Evolutionary conservation across 768 basidiomycete genomes (phyloP).

Genomic region (Phaffia australis): DNA sequence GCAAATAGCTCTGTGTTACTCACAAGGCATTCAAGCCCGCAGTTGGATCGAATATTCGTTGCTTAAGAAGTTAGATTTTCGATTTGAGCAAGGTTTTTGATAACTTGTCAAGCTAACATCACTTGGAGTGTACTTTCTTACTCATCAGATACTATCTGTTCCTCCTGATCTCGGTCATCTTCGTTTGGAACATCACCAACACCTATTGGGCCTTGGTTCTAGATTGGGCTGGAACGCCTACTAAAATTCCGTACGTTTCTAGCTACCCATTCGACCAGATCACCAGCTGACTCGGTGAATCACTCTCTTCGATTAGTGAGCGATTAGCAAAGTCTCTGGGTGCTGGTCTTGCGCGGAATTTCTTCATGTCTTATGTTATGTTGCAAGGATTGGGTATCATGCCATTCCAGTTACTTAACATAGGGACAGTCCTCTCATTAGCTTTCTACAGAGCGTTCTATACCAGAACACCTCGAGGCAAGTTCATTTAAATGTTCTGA

Average conservation of each 20-base stretch:
- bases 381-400: conserved; percentile 63
- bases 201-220: conserved; percentile 57
- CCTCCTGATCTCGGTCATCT: conserved; percentile 80
- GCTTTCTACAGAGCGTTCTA: conserved; percentile 61
- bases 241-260: conserved; percentile 44
- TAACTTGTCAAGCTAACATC: neutral
- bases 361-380: conserved; percentile 45
- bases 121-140: neutral
- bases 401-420: conserved; percentile 86
- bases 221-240: conserved; percentile 85
- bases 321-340: conserved; percentile 69
- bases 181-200: conserved; percentile 82
- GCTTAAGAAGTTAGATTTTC: conserved; percentile 62
- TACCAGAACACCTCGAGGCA: conserved; percentile 84
- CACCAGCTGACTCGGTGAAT: neutral
- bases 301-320: conserved; percentile 40
- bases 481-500: conserved; percentile 22
- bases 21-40: conserved; percentile 79
- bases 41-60: conserved; percentile 91
- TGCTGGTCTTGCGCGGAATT: conserved; percentile 42
- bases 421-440: conserved; percentile 76
- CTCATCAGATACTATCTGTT: conserved; percentile 75
- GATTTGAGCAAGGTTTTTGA: neutral
- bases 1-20: conserved; percentile 56
- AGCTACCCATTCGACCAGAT: neutral